A percentile compares a stretch with the other conserved stretches of the same genome.
Evolutionary conservation across 1,284 basidiomycete species (phyloP).

Genomic region (Inonotus obliquus): DNA sequence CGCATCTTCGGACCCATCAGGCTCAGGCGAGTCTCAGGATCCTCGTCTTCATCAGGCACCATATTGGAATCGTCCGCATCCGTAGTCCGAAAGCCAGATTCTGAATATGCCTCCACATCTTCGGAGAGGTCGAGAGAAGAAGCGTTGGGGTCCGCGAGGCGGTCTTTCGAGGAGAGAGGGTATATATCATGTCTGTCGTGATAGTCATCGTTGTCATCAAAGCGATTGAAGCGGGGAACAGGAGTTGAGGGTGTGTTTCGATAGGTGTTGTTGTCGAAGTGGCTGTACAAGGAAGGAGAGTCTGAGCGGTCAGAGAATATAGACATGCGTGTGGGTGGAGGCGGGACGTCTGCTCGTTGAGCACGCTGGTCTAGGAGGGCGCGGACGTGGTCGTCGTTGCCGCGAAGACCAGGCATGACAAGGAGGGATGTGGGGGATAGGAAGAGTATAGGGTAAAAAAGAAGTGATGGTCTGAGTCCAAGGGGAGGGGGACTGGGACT

Average conservation of each 20-base stretch:
- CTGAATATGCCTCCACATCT: constrained; percentile 38
- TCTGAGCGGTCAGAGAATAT: constrained; percentile 55
- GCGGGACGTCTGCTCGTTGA: constrained; percentile 38
- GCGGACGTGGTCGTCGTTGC: constrained; percentile 45
- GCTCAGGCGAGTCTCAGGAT: constrained; percentile 49
- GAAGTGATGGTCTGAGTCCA: neutral
- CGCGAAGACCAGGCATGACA: constrained; percentile 22
- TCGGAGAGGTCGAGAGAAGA: constrained; percentile 59
- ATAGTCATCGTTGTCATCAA: constrained; percentile 23
- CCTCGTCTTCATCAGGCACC: constrained; percentile 28
- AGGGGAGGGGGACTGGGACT: neutral
- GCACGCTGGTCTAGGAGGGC: constrained; percentile 51
- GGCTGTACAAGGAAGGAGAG: constrained; percentile 65
- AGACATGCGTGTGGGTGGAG: constrained; percentile 42
- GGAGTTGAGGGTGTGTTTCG: constrained; percentile 26
- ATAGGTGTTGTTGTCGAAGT: constrained; percentile 48
- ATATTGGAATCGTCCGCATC: constrained; percentile 28
- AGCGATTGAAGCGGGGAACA: constrained; percentile 27
- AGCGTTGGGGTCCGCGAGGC: constrained; percentile 43
- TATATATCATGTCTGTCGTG: constrained; percentile 21
- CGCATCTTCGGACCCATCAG: constrained; percentile 74
- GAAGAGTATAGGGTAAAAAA: constrained; percentile 17
- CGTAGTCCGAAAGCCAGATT: constrained; percentile 14
- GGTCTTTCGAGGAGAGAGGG: constrained; percentile 32
- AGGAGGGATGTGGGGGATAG: constrained; percentile 16